Base-by-base conservation (phyloP, 306 rosid genomes). In the Boehmeria nivea region DNA sequence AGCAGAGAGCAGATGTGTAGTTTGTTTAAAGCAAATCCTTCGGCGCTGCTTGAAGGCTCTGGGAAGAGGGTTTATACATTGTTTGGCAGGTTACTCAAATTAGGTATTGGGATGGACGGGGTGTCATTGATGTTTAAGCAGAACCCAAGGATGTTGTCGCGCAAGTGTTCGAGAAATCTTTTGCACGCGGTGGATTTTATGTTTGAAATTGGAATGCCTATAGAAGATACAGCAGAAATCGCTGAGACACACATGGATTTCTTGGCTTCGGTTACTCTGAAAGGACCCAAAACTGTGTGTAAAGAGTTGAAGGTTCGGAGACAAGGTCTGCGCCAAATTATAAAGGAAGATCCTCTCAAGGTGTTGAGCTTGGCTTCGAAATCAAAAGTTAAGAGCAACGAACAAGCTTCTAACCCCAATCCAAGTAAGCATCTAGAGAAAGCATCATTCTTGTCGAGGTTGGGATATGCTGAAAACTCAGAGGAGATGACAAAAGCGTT, bases 401-500 rank as follows among this genome's bases (percentile, higher is more conserved):
- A n/a, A n/a, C n/a, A n/a, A n/a, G n/a, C n/a, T n/a, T 24, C 40
- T 19, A 16, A 27, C 54, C 38, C 20, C 23, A 71, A 58, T 60
- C 82, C 76, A 8, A 59, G 42, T 15, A 68, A 56, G 15, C 66
- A 68, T 55, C n/a, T 78, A 51, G 83, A 80, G 53, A 84, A 85
- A 69, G 75, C 75, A 47, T 59, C 62, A 12, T 88, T 88, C 78
- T 73, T 88, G 81, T 8, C 72, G 70, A 72, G 72, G 51, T 50
- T 85, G 62, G 95, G 91, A 33, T 88, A 78, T 60, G 16, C 50
- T 0, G 93, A 85, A 57, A 88, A 85, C 75, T 78, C 97, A 14
- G 81, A 85, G 17, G 97, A 83, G 78, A 83, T 89, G 95, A 71
- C 37, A 37, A 75, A 71, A 62, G 95, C 95, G 18, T 43, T 68